Evolutionary conservation across 1,284 basidiomycete genomes (phyloP), one percentile per base, ranked within the genome.

Genomic region (Ustilago lituana): DNA sequence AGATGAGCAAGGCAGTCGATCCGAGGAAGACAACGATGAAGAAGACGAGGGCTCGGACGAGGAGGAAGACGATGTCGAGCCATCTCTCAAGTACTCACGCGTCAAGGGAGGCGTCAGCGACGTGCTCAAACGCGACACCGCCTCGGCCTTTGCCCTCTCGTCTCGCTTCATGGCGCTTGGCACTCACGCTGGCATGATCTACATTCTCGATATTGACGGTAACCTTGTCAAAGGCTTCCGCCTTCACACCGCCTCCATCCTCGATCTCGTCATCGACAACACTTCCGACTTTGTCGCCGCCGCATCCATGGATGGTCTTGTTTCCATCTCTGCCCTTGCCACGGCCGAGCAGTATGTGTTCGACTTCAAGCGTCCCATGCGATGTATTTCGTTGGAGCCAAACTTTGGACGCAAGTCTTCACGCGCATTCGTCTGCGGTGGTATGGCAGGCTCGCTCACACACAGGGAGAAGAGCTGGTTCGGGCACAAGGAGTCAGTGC

Each of bases 401-500:
- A 87, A 89, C 60, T 99, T 96, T 70, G 88, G 90, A 2, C 91
- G 91, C 82, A 88, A 88, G 47, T 87, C 87, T 27, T 88, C 90
- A 5, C 88, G 93, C n/a, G 88, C 91, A 0, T 91, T 97, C 73
- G 91, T 97, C 4, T 94, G 91, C 57, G 96, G 95, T 37, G 96
- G 96, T 5, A 88, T 97, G 87, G 90, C 92, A 0, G 95, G 96
- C 4, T 89, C 87, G 33, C 85, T 98, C 23, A 86, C 92, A 12
- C 81, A 95, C 67, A 88, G 92, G 69, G 95, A 98, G 84, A 98
- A 97, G 82, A 92, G 94, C 9, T 98, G 95, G 94, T 85, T 98
- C 3, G 94, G 95, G 0, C 92, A 97, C 79, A 94, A 91, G 75
- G 94, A 97, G 82, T 91, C 90, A 0, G 83, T 91, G 5, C 83